Base-by-base conservation (phyloP, 768 basidiomycete species). In the Kwoniella dejecticola region DNA sequence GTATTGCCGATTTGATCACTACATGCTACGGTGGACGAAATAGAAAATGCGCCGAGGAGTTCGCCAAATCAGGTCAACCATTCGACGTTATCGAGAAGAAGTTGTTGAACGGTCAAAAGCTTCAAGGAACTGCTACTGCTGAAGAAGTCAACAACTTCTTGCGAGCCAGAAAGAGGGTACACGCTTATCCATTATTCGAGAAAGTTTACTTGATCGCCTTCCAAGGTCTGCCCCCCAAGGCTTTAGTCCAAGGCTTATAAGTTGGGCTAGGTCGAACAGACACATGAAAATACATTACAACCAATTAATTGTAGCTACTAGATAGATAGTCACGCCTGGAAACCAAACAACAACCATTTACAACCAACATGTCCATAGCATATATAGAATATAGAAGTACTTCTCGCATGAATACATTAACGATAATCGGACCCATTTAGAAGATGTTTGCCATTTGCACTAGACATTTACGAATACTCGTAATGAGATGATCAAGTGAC, bases 1-100 rank as follows among this genome's bases (percentile, higher is more conserved):
- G 82, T 49, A 72, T 83, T 50, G 82, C 81, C 36, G 82, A 83
- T 64, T 63, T 83, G 56, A 82, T 83, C 74, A 82, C 81, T 12
- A 74, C 76, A 46, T 75, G 76, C 62, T 75, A 75, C 66, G 74
- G 76, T 42, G 76, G 76, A 11, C 52, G 76, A 56, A 77, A 77
- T 67, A 63, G 72, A 27, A 80, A 80, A 65, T 77, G 76, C 41
- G 81, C 81, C 24, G 79, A 80, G 58, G 80, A 80, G 30, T 82
- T 82, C 66, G 79, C 79, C 42, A 78, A 77, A 57, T 76, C 75
- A 10, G 79, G 80, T 30, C 64, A 81, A 77, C 60, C 79, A 2
- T 82, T 82, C 70, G 77, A 80, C 31, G 64, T 79, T 38, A 77
- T 83, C 60, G 81, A 83, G 67, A 64, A 76, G 54, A 79, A 78